These are phyloP conservation scores for Lepiota brunneoincarnata DNA, from an alignment of 768 basidiomycete species.

Conservation along the genomic window DNA sequence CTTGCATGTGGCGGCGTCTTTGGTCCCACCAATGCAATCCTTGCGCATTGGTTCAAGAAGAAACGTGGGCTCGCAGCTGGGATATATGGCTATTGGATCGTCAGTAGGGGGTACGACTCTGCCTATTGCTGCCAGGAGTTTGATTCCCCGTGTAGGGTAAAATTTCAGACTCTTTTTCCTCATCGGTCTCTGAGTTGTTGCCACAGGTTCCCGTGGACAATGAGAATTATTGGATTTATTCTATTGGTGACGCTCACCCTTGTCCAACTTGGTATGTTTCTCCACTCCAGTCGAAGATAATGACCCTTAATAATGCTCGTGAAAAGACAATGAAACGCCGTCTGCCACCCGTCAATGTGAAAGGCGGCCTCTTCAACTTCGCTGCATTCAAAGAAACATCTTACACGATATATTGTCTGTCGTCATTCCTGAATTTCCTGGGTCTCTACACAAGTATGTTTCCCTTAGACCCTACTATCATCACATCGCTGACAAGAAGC, in stretches of 20 bases:
- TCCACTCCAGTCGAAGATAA: not conserved
- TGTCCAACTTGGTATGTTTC: constrained; percentile 47
- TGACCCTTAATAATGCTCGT: not conserved
- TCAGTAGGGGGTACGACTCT: constrained; percentile 68
- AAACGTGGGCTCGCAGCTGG: constrained; percentile 59
- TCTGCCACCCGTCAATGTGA: constrained; percentile 48
- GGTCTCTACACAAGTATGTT: constrained; percentile 63
- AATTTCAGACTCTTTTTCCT: constrained; percentile 1
- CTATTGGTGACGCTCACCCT: constrained; percentile 46
- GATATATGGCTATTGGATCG: constrained; percentile 61
- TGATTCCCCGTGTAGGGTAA: constrained; percentile 48
- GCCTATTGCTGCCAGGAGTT: constrained; percentile 56
- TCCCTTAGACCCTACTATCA: not conserved
- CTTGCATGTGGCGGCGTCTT: constrained; percentile 57
- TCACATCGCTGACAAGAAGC: constrained; percentile 19
- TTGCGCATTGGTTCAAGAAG: constrained; percentile 75
- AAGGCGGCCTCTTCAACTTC: constrained; percentile 59
- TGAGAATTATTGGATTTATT: constrained; percentile 68
- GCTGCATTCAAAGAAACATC: constrained; percentile 47
- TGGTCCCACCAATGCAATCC: constrained; percentile 54
- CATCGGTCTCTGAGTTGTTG: not conserved
- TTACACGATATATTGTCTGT: constrained; percentile 56
- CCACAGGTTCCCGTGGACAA: constrained; percentile 73
- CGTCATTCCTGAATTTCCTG: constrained; percentile 56
- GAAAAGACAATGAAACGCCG: constrained; percentile 43